Evolutionary conservation across 2,329 filamentous ascomycete species (phyloP).

Genomic region (Trichoderma sp.): DNA sequence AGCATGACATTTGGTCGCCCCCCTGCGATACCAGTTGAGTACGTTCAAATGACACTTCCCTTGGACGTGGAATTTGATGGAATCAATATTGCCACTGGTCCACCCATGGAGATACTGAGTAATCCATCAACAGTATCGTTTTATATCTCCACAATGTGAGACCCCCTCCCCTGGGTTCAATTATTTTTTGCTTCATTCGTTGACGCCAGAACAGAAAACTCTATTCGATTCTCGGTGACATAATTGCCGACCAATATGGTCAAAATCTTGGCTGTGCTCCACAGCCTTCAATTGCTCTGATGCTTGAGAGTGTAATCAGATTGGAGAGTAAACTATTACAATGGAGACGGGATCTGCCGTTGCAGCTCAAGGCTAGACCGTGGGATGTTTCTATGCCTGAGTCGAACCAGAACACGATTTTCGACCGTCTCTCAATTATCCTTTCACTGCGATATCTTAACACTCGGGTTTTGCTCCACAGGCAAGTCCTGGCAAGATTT

Average conservation of each 20-base stretch:
- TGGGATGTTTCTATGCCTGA: not conserved
- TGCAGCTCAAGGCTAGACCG: not conserved
- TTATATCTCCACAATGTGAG: slow-evolving; percentile 4
- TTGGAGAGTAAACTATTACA: not conserved
- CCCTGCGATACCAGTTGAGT: slow-evolving; percentile 2
- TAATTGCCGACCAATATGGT: not conserved
- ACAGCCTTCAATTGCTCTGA: not conserved
- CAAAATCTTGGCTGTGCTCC: slow-evolving; percentile 3
- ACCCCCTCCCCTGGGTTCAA: too few species aligned
- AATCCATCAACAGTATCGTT: slow-evolving; percentile 5
- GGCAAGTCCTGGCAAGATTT: not conserved
- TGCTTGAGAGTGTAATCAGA: slow-evolving; percentile 5
- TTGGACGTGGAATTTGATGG: not conserved
- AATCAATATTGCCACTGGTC: not conserved
- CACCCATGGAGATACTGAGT: not conserved
- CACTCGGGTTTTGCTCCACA: not conserved
- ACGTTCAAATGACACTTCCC: not conserved
- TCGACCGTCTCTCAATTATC: not conserved
- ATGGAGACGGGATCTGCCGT: not conserved
- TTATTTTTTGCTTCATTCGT: not conserved
- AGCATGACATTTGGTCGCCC: slow-evolving; percentile 11
- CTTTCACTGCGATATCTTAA: slow-evolving; percentile 1
- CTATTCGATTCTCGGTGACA: not conserved
- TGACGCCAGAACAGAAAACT: not conserved
- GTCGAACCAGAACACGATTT: not conserved